Evolutionary conservation across 805 yeast species (phyloP).

Genomic region (Saccharomycopsis malanga): DNA sequence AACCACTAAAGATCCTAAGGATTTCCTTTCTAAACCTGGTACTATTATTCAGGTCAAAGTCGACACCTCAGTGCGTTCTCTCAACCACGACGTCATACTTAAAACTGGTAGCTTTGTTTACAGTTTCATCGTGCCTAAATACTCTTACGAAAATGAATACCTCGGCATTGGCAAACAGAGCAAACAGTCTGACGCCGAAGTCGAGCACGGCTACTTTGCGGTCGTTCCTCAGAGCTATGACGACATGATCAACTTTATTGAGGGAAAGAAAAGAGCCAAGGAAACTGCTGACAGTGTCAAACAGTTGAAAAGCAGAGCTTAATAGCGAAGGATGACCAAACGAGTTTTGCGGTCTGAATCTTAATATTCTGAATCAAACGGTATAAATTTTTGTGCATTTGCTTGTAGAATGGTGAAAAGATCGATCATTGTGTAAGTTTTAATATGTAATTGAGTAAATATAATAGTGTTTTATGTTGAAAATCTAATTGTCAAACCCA

Average conservation of each 20-base stretch:
- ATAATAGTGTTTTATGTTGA: too few relatives aligned
- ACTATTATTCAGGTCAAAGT: slow-evolving; percentile 87
- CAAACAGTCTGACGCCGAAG: slow-evolving; percentile 25
- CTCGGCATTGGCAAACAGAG: slow-evolving; percentile 22
- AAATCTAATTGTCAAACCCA: too few relatives aligned
- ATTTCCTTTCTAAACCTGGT: slow-evolving; percentile 69
- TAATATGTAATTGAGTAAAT: too few relatives aligned
- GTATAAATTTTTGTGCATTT: too few relatives aligned
- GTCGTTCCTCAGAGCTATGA: slow-evolving; percentile 83
- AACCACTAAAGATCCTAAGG: slow-evolving; percentile 41
- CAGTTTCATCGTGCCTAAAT: slow-evolving; percentile 78
- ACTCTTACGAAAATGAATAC: slow-evolving; percentile 28
- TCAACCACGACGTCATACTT: slow-evolving; percentile 53
- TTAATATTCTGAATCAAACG: too few relatives aligned
- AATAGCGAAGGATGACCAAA: too few relatives aligned
- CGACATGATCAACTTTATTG: slow-evolving; percentile 88
- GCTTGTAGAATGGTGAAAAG: too few relatives aligned
- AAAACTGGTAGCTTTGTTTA: slow-evolving; percentile 85
- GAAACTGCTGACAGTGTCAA: slow-evolving; percentile 67
- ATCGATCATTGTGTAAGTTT: too few relatives aligned
- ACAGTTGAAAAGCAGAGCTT: slow-evolving; percentile 30
- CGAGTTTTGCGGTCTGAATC: too few relatives aligned
- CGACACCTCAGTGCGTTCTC: slow-evolving; percentile 65
- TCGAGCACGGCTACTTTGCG: slow-evolving; percentile 54
- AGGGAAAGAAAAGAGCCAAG: slow-evolving; percentile 83